Evolutionary conservation across 345 rosid genomes (phyloP), one percentile per base, ranked within the genome.

Genomic region (Aegle marmelos): DNA sequence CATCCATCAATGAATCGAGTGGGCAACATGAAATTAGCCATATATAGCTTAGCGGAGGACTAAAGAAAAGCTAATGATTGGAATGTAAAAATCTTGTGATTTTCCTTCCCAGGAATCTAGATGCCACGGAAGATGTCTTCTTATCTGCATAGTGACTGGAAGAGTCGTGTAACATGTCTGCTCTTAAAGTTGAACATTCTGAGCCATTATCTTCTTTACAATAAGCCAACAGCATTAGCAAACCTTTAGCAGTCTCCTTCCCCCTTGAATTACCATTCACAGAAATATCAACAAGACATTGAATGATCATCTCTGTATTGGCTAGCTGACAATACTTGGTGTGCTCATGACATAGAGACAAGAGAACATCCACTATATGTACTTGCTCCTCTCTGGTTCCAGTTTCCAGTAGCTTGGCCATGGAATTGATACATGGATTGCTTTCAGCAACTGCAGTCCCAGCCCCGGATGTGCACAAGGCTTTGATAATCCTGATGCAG

Each of bases 301-400:
- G 83, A 19, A 80, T 8, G 22, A 79, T 68, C 56, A 22, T 74
- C 39, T 68, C 80, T 70, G 45, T 66, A 68, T 70, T 65, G 62
- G 82, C 17, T 64, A 82, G n/a, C 33, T 74, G 67, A 62, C 80
- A 72, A 9, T 33, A 69, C 9, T 53, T 74, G 17, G 39, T 66
- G 8, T 37, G 28, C 39, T 73, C 80, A 22, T 76, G 41, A 58
- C 83, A 82, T 4, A 84, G 62, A 57, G 78, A 70, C 7, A 70
- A 61, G 30, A 84, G 78, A 62, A 84, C 37, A 16, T 71, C 83
- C 64, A 82, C 59, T 17, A 80, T 64, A 57, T 67, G 73, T 71
- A 81, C 86, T 75, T 85, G 86, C 13, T 83, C 84, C 71, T 72
- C 76, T 53, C 41, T 24, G 4, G 64, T 78, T n/a, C 85, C 83